phyloP scores from a whole-genome alignment of 495 filamentous ascomycete genomes.

The Talaromyces stipitatus region DNA sequence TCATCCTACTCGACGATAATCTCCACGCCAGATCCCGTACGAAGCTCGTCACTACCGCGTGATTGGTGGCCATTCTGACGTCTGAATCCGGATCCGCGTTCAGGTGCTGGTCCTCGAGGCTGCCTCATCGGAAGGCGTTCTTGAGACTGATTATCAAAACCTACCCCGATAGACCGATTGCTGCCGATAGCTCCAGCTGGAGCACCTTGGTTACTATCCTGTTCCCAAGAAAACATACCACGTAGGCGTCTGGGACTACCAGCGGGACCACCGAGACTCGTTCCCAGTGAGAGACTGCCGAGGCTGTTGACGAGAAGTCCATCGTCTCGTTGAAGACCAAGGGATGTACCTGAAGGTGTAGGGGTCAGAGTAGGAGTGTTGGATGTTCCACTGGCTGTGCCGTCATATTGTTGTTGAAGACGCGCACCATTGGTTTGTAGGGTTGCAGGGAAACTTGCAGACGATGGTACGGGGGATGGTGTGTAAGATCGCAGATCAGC shows the following conservation, averaged over 20 bases:
- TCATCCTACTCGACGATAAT: conserved; percentile 46
- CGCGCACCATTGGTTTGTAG: conserved; percentile 58
- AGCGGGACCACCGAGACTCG: conserved; percentile 49
- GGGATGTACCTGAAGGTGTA: conserved; percentile 56
- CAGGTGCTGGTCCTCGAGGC: conserved; percentile 68
- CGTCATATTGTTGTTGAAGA: conserved; percentile 51
- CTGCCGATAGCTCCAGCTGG: conserved; percentile 75
- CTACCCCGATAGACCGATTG: conserved; percentile 65
- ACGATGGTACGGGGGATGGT: conserved; percentile 85
- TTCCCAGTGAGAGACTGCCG: conserved; percentile 53
- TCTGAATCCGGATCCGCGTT: conserved; percentile 71
- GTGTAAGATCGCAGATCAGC: conserved; percentile 93
- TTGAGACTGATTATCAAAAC: conserved; percentile 55
- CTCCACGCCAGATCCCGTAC: conserved; percentile 47
- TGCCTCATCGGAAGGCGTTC: conserved; percentile 71
- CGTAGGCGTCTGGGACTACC: conserved; percentile 52
- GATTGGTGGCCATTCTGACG: conserved; percentile 76
- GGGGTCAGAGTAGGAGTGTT: conserved; percentile 73
- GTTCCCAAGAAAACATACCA: conserved; percentile 60
- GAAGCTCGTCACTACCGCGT: conserved; percentile 72
- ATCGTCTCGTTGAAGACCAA: conserved; percentile 55
- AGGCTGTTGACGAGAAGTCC: conserved; percentile 61
- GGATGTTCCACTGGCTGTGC: conserved; percentile 50
- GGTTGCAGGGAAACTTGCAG: conserved; percentile 74
- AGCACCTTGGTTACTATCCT: conserved; percentile 47